These are phyloP conservation scores for Loxodes magnus DNA, from an alignment of 73 alveolate species.

Conservation along the genomic window DNA sequence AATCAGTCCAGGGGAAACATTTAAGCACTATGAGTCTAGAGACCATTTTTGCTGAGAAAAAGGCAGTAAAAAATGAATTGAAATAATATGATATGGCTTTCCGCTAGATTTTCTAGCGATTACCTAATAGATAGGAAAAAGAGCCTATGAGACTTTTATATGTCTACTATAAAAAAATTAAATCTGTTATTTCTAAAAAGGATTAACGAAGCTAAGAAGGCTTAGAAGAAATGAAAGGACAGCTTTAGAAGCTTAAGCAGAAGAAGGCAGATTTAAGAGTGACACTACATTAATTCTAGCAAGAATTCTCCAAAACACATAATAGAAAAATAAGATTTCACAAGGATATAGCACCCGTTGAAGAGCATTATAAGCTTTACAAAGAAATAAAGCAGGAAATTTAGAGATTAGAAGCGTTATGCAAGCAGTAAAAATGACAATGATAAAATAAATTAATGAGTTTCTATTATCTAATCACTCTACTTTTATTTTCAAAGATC, in stretches of 20 bases:
- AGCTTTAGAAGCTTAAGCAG: slow-evolving; percentile 27
- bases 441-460: too few species aligned
- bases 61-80: slow-evolving; percentile 67
- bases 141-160: slow-evolving; percentile 88
- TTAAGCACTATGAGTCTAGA: slow-evolving; percentile 35
- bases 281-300: slow-evolving; percentile 47
- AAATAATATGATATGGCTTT: slow-evolving; percentile 61
- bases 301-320: slow-evolving; percentile 58
- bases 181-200: slow-evolving; percentile 37
- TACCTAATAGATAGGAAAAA: slow-evolving; percentile 63
- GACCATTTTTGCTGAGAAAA: slow-evolving; percentile 45
- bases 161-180: slow-evolving; percentile 70
- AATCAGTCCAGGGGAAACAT: slow-evolving; percentile 40
- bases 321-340: slow-evolving; percentile 71
- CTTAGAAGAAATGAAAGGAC: slow-evolving; percentile 25
- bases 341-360: slow-evolving; percentile 77
- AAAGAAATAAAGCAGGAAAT: slow-evolving; percentile 66
- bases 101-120: slow-evolving; percentile 23
- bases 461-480: too few species aligned
- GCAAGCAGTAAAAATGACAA: too few species aligned
- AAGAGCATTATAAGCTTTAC: slow-evolving; percentile 62
- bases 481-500: too few species aligned
- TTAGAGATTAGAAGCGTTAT: slow-evolving; percentile 41
- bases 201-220: slow-evolving; percentile 1
- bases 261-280: slow-evolving; percentile 60